Evolutionary conservation across 2,329 filamentous ascomycete species (phyloP).

Genomic region (Cryphonectria carpinicola): DNA sequence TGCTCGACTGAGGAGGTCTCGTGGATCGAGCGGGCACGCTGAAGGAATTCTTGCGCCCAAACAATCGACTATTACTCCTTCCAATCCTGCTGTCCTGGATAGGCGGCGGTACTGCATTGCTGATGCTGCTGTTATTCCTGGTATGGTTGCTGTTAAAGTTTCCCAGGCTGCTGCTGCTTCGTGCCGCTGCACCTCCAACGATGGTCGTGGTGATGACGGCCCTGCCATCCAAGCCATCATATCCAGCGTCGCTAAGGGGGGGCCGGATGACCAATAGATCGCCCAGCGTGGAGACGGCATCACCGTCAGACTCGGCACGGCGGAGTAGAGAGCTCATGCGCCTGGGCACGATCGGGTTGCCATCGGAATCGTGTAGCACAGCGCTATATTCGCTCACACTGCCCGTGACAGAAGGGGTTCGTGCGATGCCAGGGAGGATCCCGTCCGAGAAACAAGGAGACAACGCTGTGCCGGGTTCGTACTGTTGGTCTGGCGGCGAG

Average conservation of each 20-base stretch:
- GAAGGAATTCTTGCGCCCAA: constrained; percentile 25
- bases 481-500: background rate
- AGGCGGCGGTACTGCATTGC: background rate
- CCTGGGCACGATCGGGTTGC: constrained; percentile 19
- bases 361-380: constrained; percentile 20
- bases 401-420: constrained; percentile 17
- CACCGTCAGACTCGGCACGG: constrained; percentile 22
- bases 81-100: constrained; percentile 4
- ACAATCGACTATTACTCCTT: constrained; percentile 17
- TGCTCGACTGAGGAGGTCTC: background rate
- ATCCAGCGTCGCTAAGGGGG: background rate
- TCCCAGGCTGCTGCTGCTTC: background rate
- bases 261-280: constrained; percentile 20
- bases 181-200: constrained; percentile 1
- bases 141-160: background rate
- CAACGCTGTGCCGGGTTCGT: background rate
- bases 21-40: constrained; percentile 24
- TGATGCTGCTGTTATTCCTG: background rate
- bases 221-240: constrained; percentile 1
- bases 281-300: constrained; percentile 24
- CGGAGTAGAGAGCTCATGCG: constrained; percentile 24
- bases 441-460: constrained; percentile 4
- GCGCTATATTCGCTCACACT: constrained; percentile 25
- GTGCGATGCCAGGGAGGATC: constrained; percentile 6
- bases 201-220: constrained; percentile 22